Evolutionary conservation across 2,329 filamentous ascomycete species (phyloP).

Genomic region (Cladosporium sphaerospermum): DNA sequence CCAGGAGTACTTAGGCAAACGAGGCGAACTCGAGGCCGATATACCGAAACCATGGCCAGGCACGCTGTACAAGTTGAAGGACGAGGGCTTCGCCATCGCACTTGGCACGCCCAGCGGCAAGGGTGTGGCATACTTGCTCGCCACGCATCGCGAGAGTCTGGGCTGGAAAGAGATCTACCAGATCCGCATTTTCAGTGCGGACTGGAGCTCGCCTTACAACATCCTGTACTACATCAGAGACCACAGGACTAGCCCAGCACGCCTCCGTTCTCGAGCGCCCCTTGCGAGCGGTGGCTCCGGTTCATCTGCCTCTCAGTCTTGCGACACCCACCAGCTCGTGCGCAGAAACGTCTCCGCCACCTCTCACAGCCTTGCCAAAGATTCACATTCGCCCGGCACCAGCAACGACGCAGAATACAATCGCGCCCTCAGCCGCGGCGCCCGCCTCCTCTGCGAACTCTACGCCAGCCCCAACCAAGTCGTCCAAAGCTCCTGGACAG

Average conservation of each 20-base stretch:
- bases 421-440: neutral
- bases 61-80: conserved; percentile 1
- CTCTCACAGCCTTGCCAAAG: too few species aligned
- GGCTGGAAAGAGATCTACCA: conserved; percentile 10
- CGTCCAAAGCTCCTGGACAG: neutral
- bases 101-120: conserved; percentile 8
- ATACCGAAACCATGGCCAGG: conserved; percentile 6
- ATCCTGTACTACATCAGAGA: conserved; percentile 11
- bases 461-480: neutral
- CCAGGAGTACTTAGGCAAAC: neutral
- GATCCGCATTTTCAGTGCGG: conserved; percentile 9
- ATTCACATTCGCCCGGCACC: neutral
- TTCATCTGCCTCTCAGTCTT: too few species aligned
- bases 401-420: neutral
- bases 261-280: neutral
- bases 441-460: neutral
- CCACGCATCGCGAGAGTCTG: conserved; percentile 4
- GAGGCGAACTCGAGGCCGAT: neutral
- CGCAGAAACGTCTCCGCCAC: too few species aligned
- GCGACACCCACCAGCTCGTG: too few species aligned
- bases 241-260: neutral
- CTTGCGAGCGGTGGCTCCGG: neutral
- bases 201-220: conserved; percentile 1
- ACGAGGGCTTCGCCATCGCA: conserved; percentile 7
- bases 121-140: conserved; percentile 9